Evolutionary conservation across 1,284 basidiomycete species (phyloP).

Genomic region (Chalciporus sp.): DNA sequence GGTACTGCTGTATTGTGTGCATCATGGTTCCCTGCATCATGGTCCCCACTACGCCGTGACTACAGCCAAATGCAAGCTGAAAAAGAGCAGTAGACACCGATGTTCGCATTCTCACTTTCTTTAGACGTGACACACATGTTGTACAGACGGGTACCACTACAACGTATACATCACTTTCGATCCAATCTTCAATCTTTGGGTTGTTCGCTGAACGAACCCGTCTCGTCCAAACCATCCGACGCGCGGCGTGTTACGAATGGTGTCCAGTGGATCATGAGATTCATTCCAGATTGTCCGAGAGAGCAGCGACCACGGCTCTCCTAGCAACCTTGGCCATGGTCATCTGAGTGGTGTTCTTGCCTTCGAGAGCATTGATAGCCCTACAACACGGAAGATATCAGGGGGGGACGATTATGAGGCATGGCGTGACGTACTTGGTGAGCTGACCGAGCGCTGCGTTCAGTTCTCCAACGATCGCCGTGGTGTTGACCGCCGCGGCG

Average conservation of each 20-base stretch:
- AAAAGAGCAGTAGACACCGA: neutral
- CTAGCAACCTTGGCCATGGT: neutral
- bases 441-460: neutral
- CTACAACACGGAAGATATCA: neutral
- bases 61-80: neutral
- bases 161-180: neutral
- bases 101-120: neutral
- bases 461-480: neutral
- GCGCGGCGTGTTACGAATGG: neutral
- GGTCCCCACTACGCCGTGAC: no score
- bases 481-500: neutral
- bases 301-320: neutral
- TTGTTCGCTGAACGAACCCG: neutral
- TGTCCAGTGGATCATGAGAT: neutral
- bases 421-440: neutral
- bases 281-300: neutral
- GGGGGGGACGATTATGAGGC: neutral
- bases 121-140: neutral
- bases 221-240: neutral
- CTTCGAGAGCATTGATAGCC: neutral
- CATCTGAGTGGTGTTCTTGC: neutral
- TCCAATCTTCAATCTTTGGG: neutral
- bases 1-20: no score
- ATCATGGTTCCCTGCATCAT: no score
- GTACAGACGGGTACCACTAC: neutral